phyloP scores from a whole-genome alignment of 108 stramenopile species.

The Conticribra weissflogii region DNA sequence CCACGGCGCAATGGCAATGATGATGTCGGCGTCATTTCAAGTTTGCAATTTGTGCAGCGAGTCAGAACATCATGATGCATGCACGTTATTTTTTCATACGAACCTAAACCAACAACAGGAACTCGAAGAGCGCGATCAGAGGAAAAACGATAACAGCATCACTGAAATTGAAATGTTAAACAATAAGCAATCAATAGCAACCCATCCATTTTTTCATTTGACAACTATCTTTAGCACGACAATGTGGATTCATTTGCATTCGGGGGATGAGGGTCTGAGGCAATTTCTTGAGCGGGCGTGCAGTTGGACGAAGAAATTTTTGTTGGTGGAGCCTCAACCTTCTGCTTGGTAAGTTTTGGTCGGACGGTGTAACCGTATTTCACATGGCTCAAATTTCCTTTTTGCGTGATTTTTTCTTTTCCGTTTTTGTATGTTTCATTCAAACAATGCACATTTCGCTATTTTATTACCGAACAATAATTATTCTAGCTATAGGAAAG shows the following conservation, averaged over 20 bases:
- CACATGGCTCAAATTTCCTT: too few relatives aligned
- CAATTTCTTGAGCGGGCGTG: conserved; percentile 45
- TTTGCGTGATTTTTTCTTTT: too few relatives aligned
- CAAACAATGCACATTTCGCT: neutral
- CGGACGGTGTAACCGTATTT: neutral
- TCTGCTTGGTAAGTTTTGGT: conserved; percentile 40
- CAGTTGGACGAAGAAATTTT: conserved; percentile 42
- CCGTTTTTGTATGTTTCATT: neutral
- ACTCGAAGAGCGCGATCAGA: neutral
- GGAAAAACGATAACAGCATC: neutral
- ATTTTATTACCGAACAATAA: neutral
- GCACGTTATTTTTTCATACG: conserved; percentile 15
- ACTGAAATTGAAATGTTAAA: too few relatives aligned
- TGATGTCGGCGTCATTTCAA: conserved; percentile 27
- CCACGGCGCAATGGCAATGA: neutral
- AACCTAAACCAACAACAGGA: neutral
- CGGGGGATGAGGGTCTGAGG: conserved; percentile 53
- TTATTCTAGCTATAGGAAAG: conserved; percentile 50
- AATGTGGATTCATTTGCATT: conserved; percentile 66
- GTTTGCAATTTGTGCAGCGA: conserved; percentile 42
- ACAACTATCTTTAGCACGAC: conserved; percentile 65
- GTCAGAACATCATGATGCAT: conserved; percentile 30
- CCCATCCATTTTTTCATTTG: conserved; percentile 38
- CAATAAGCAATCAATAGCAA: neutral
- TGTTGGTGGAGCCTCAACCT: conserved; percentile 62